Conservation (phyloP, 495 filamentous ascomycete species). For the Penicillium canariense region DNA sequence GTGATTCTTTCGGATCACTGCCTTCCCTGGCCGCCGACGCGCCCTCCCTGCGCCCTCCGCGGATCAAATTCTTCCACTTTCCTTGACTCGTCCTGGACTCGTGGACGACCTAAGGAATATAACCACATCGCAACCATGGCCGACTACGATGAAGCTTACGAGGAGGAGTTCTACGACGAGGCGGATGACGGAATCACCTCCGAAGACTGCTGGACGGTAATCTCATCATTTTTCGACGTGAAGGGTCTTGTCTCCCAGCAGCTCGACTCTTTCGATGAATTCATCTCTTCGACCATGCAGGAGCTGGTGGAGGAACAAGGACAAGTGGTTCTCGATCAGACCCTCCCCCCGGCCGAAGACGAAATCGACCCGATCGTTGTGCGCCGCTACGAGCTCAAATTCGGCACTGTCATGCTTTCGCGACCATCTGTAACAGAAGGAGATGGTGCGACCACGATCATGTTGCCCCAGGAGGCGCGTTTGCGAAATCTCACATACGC, state of each 20-base stretch:
- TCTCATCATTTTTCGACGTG: constrained; percentile 89
- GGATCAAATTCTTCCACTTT: constrained; percentile 1
- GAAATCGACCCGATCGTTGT: constrained; percentile 72
- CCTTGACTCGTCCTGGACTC: neutral
- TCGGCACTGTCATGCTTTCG: constrained; percentile 79
- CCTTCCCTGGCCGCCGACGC: constrained; percentile 22
- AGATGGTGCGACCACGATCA: constrained; percentile 76
- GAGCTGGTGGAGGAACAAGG: constrained; percentile 88
- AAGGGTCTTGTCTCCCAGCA: constrained; percentile 98
- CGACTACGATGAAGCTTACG: constrained; percentile 51
- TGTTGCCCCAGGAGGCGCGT: constrained; percentile 89
- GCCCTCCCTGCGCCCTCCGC: constrained; percentile 34
- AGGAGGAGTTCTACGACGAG: constrained; percentile 57
- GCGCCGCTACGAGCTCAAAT: constrained; percentile 89
- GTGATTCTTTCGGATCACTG: constrained; percentile 20
- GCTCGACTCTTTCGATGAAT: constrained; percentile 97
- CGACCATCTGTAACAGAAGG: constrained; percentile 87
- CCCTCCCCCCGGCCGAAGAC: constrained; percentile 65
- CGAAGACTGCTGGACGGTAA: constrained; percentile 97
- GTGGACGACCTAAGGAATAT: neutral
- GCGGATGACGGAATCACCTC: constrained; percentile 70
- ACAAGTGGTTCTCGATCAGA: constrained; percentile 83
- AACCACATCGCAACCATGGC: constrained; percentile 42
- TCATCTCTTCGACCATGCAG: constrained; percentile 87
- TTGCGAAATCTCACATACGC: constrained; percentile 94